Base-by-base conservation (phyloP, 1,284 basidiomycete genomes). In the Somion occarium region DNA sequence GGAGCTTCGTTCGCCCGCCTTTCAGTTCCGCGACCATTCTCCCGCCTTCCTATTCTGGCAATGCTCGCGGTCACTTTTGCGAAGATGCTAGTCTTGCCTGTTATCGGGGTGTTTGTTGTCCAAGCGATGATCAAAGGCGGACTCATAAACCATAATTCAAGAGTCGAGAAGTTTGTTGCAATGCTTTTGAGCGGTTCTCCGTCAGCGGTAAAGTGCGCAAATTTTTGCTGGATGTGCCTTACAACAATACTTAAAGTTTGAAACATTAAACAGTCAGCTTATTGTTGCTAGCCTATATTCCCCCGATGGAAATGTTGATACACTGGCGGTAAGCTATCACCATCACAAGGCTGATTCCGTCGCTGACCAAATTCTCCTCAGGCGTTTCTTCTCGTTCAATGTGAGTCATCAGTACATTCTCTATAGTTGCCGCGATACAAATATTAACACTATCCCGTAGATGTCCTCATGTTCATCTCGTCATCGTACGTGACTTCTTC, bases 1-100 rank as follows among this genome's bases (percentile, higher is more conserved):
- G 82, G 82, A 0, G 75, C 75, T 1, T 74, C 74, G 19, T 79
- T 84, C 56, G 78, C 79, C 0, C 67, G 77, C 3, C 61, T 82
- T 42, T 64, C 68, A 26, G 61, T 77, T 1, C 71, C 72, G 2
- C 59, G 66, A 12, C 70, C 66, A 44, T 63, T 63, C 60, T 73
- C 54, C 12, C 69, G 68, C 13, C 66, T 80, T 3, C 79, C 82
- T 0, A 60, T 80, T 3, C 61, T 64, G 11, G 77, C 79, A 0
- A 82, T 82, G 58, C 18, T 74, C 3, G 62, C 70, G 11, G 69
- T 80, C 55, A 71, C 74, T 0, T 26, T 71, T 0, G 62, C 66
- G 5, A 82, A 82, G 63, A 74, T 82, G 70, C 64, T 77, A 15
- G 48, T 83, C n/a, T 61, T 79, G 3, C 80, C 80, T 13, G 63